Evolutionary conservation across 345 rosid species (phyloP), one percentile per base, ranked within the genome.

Genomic region (Lumnitzera racemosa): DNA sequence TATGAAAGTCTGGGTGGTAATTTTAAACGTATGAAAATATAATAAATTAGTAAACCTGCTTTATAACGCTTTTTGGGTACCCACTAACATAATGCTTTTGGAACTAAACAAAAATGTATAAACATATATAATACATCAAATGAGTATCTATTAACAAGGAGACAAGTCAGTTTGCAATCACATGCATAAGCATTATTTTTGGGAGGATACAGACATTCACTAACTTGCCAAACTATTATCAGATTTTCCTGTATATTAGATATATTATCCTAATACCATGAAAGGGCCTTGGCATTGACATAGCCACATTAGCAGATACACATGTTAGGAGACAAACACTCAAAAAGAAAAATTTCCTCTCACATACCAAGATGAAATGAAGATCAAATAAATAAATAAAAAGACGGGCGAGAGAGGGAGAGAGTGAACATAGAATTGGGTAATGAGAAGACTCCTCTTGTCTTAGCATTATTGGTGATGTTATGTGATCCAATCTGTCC

Each of bases 301-400:
- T 53, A 11, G 56, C 12, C 24, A 53, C 14, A 24, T 55, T 11
- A 10, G n/a, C 31, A 55, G 36, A 23, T 55, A 25, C 25, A 25
- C n/a, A 23, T 55, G 31, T 24, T 55, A 47, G 53, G 55, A 24
- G 47, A 64, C 36, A 60, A 65, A 41, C 49, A 56, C 56, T 51
- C 55, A 60, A 20, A 64, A 53, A 47, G 12, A 64, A 23, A 56
- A 24, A 64, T 64, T 12, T 56, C 67, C 67, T 69, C 77, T 65
- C 85, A 63, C 24, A 72, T 75, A 62, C 71, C 82, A 66, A 78
- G 81, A 78, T 49, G 72, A 71, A 73, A 80, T 78, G 76, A 60
- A 52, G 57, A 61, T 41, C 43, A 4, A 36, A 4, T 63, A 17
- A 70, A 20, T 23, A 12, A 49, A 47, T 24, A 1, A 48, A 46